Percentiles rank a stretch among this genome's conserved stretches.
Conservation (phyloP, 208 protist genomes). For the Angomonas desouzai region DNA sequence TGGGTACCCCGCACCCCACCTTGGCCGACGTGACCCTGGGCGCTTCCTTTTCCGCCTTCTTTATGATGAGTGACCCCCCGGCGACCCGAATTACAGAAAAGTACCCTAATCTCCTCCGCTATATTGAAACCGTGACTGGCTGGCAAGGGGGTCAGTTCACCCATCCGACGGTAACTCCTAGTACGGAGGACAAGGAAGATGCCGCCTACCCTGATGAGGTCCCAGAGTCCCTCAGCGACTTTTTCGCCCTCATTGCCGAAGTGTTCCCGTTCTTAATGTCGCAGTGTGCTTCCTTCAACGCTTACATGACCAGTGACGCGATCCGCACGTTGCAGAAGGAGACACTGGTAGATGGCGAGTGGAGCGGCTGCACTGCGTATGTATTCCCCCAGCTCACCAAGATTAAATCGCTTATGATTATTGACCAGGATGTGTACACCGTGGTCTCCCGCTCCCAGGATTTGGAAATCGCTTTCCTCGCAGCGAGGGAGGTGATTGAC, state of each 20-base stretch:
- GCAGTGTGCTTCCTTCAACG: conserved; percentile 75
- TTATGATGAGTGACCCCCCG: conserved; percentile 78
- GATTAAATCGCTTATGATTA: conserved; percentile 83
- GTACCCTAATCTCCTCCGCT: conserved; percentile 64
- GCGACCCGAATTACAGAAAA: conserved; percentile 46
- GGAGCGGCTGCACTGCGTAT: conserved; percentile 77
- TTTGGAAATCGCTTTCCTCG: conserved; percentile 75
- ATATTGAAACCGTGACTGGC: conserved; percentile 77
- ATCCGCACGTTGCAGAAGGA: conserved; percentile 45
- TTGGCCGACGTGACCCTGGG: conserved; percentile 79
- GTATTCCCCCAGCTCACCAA: conserved; percentile 62
- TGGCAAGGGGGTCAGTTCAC: conserved; percentile 39
- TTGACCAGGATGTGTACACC: conserved; percentile 68
- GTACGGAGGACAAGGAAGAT: neutral
- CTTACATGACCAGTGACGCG: conserved; percentile 71
- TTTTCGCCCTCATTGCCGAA: conserved; percentile 68
- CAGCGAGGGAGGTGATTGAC: conserved; percentile 65
- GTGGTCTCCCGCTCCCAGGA: conserved; percentile 66
- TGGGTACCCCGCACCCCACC: conserved; percentile 81
- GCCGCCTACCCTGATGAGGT: conserved; percentile 62
- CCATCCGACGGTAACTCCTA: neutral
- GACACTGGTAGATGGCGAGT: conserved; percentile 44
- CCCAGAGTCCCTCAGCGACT: conserved; percentile 56
- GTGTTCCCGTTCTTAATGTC: conserved; percentile 85
- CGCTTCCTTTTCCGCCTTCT: conserved; percentile 67